phyloP scores from a whole-genome alignment of 371 early-diverging fungal species.

The Phascolomyces articulosus region DNA sequence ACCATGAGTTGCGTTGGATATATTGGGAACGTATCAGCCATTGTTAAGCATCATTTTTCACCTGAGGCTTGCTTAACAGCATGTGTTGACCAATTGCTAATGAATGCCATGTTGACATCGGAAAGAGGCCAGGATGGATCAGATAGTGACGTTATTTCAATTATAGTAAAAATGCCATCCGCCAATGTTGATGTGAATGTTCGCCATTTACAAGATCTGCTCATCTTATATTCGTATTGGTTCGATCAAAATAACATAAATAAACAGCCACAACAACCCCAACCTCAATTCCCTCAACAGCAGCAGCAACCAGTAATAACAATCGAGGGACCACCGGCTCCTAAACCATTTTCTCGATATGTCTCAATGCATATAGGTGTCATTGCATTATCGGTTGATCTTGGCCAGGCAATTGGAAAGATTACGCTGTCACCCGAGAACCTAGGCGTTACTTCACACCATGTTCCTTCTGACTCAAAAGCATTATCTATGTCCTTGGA shows the following conservation, averaged over 20 bases:
- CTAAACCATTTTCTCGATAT: conserved; percentile 54
- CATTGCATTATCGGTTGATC: conserved; percentile 64
- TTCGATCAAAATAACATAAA: conserved; percentile 37
- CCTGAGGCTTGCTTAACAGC: conserved; percentile 78
- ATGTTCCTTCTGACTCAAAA: conserved; percentile 47
- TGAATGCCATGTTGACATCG: conserved; percentile 63
- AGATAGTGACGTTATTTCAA: conserved; percentile 56
- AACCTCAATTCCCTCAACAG: neutral
- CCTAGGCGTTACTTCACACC: conserved; percentile 47
- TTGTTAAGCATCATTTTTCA: conserved; percentile 80
- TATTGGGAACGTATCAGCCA: conserved; percentile 60
- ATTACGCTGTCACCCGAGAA: conserved; percentile 53
- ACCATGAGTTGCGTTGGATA: conserved; percentile 67
- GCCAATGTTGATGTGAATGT: conserved; percentile 67
- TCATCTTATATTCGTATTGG: conserved; percentile 75
- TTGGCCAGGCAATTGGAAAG: conserved; percentile 81
- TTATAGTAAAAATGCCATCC: conserved; percentile 62
- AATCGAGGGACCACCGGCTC: neutral
- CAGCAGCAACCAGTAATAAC: neutral
- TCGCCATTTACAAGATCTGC: conserved; percentile 78
- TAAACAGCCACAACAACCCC: neutral
- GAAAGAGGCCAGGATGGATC: conserved; percentile 28
- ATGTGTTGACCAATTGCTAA: conserved; percentile 60
- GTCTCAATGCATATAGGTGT: conserved; percentile 50
- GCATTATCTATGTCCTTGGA: conserved; percentile 46